Base-by-base conservation (phyloP, 106 monocot genomes). In the Hemerocallis citrina region DNA sequence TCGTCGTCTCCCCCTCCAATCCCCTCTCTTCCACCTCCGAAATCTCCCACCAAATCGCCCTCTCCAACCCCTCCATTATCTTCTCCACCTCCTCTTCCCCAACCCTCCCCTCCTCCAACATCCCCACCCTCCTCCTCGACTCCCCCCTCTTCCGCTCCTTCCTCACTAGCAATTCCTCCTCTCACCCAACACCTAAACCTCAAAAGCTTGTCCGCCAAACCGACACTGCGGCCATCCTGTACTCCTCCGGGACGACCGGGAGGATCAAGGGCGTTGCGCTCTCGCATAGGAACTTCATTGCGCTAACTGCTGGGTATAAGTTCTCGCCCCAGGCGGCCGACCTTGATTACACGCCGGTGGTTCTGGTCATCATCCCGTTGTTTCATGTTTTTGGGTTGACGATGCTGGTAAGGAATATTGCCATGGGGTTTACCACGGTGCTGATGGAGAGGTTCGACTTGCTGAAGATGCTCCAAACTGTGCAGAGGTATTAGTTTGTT, bases 231-330 rank as follows among this genome's bases (percentile, higher is more conserved):
- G 78, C 82, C 36, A 61, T 88, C 23, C 74, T 80, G 0, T 88
- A 79, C 63, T 84, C 80, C n/a, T 84, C 83, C 19, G 83, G 88
- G 5, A 89, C 83, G 2, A 88, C 83, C 21, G 88, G 88, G 17
- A 17, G 34, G 15, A 66, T 68, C 34, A 89, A 89, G 58, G 88
- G 83, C 3, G 88, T 80, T 3, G 64, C 68, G 15, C 77, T 80
- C 28, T 74, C 77, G 13, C 89, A 84, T 66, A 64, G 68, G 1
- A 89, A 84, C 63, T 49, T 91, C 42, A 69, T 83, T 12, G 69
- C 82, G 16, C 22, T 74, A 11, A 68, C 69, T 48, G 63, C 65
- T 2, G 63, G 31, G 20, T 15, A 32, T 19, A 17, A 34, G 14
- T 48, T 29, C 7, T 1, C 10, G 13, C 65, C 23, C 55, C 41